phyloP scores from a whole-genome alignment of 306 rosid species.

The Mimosa pudica region DNA sequence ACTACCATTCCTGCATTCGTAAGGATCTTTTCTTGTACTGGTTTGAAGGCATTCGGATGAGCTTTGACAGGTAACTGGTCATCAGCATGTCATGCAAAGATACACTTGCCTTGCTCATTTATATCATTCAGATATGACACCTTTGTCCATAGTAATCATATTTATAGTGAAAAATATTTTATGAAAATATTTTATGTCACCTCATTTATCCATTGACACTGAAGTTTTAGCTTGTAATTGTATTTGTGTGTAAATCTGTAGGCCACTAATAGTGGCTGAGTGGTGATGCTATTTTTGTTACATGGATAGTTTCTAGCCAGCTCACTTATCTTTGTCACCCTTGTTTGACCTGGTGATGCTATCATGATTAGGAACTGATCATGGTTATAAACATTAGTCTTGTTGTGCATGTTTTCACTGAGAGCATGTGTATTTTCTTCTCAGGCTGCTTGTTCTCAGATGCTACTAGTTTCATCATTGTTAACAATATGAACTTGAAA shows the following conservation, averaged over 20 bases:
- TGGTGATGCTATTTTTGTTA: neutral
- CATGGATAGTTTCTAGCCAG: neutral
- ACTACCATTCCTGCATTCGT: slow-evolving; percentile 56
- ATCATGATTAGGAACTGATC: too few species aligned
- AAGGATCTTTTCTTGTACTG: slow-evolving; percentile 75
- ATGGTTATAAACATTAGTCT: too few species aligned
- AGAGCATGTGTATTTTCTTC: too few species aligned
- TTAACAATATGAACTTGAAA: too few species aligned
- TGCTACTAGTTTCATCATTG: too few species aligned
- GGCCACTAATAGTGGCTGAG: neutral
- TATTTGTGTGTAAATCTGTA: too few species aligned
- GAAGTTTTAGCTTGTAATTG: too few species aligned
- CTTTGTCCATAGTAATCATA: slow-evolving; percentile 4
- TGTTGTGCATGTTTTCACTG: too few species aligned
- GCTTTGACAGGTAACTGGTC: slow-evolving; percentile 72
- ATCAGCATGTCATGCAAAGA: slow-evolving; percentile 15
- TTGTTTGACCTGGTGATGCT: neutral
- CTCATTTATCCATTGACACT: too few species aligned
- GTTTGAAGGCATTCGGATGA: slow-evolving; percentile 75
- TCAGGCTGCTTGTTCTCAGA: too few species aligned
- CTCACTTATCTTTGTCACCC: neutral
- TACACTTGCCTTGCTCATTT: slow-evolving; percentile 15
- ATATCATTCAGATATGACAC: neutral
- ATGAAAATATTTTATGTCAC: neutral
- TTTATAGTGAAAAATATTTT: slow-evolving; percentile 14